Percentiles rank a stretch among this genome's conserved stretches.
phyloP scores from a whole-genome alignment of 495 filamentous ascomycete species.

The Penicillium longicatenatum region DNA sequence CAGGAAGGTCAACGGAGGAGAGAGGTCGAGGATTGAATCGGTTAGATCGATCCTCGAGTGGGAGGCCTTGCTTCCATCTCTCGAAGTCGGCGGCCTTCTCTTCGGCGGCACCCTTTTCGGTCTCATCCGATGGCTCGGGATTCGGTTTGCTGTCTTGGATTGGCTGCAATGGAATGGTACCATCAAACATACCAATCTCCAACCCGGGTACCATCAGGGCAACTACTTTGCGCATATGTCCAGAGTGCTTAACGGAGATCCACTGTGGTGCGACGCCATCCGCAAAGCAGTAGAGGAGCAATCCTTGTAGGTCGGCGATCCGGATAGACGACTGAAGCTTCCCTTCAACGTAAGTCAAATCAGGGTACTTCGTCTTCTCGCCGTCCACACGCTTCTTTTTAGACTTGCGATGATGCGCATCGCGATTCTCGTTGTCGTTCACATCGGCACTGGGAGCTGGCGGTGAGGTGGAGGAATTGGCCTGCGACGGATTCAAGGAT shows the following conservation, averaged over 20 bases:
- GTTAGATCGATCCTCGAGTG: conserved; percentile 38
- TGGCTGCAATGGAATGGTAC: conserved; percentile 53
- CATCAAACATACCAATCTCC: conserved; percentile 87
- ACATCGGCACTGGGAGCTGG: background rate
- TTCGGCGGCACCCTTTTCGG: conserved; percentile 24
- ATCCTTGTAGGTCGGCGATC: conserved; percentile 73
- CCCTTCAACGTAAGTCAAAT: conserved; percentile 66
- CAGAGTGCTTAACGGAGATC: conserved; percentile 77
- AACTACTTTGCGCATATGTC: conserved; percentile 78
- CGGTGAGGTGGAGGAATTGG: background rate
- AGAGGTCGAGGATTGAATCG: conserved; percentile 76
- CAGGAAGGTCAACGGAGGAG: conserved; percentile 58
- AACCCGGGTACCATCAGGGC: conserved; percentile 93
- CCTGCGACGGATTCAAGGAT: background rate
- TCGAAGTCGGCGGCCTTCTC: conserved; percentile 36
- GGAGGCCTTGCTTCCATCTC: conserved; percentile 48
- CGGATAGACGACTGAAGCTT: conserved; percentile 74
- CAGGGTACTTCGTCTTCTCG: conserved; percentile 74
- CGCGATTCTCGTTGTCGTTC: background rate
- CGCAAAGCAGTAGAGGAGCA: conserved; percentile 87
- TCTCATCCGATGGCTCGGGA: conserved; percentile 18
- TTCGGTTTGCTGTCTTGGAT: conserved; percentile 9
- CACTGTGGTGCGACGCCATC: conserved; percentile 85
- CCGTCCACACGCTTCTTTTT: conserved; percentile 45
- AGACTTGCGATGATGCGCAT: conserved; percentile 18